A percentile compares a stretch with the other conserved stretches of the same genome.
Evolutionary conservation across 106 monocot genomes (phyloP).

Genomic region (Dioscorea dumetorum): DNA sequence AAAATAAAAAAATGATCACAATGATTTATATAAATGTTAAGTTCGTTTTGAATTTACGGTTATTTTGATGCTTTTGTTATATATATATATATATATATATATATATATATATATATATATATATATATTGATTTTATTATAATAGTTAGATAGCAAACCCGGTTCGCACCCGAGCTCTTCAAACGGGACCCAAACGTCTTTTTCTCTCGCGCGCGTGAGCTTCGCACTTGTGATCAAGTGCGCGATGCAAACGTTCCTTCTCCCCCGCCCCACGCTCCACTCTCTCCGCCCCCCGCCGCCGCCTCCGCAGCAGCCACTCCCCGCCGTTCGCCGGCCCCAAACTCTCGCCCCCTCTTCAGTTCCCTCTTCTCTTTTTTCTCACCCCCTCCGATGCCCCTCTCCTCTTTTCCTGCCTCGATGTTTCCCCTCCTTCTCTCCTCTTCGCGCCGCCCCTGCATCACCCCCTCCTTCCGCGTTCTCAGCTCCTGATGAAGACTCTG

Average conservation of each 20-base stretch:
- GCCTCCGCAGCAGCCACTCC: no score
- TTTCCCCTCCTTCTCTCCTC: no score
- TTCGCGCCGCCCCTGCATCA: background rate
- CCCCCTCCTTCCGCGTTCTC: background rate
- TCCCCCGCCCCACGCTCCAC: conserved; percentile 2
- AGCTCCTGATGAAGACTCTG: background rate
- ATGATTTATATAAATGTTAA: no score
- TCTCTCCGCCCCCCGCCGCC: background rate
- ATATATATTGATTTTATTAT: no score
- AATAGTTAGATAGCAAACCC: no score
- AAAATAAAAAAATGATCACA: background rate
- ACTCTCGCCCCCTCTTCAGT: background rate
- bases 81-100: no score
- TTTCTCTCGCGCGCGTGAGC: background rate
- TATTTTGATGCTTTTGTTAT: no score
- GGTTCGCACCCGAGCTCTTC: background rate
- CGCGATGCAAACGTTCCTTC: conserved; percentile 4
- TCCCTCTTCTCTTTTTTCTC: background rate
- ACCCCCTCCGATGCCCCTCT: background rate
- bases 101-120: no score
- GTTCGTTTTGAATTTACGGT: background rate
- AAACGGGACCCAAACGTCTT: no score
- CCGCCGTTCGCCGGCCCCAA: background rate
- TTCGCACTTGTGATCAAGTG: background rate
- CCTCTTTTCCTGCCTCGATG: background rate